These are phyloP conservation scores for Nakaseomyces delphensis DNA, from an alignment of 1,139 yeast species.

Conservation along the genomic window DNA sequence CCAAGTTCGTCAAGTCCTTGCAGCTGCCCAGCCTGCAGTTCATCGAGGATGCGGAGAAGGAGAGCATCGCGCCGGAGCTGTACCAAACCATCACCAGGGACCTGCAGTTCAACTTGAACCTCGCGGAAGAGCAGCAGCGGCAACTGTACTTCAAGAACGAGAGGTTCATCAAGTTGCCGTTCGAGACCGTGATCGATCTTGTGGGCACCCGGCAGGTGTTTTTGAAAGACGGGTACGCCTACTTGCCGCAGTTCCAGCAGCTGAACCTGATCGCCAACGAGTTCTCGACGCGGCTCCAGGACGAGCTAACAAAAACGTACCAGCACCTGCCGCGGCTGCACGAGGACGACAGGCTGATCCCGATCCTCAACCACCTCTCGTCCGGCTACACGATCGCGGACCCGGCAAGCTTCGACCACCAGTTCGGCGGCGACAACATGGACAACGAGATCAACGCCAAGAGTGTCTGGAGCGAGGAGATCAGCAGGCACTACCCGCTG, in stretches of 20 bases:
- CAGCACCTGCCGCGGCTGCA: conserved; percentile 76
- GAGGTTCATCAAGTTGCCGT: conserved; percentile 71
- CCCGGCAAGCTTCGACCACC: conserved; percentile 27
- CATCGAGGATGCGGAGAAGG: conserved; percentile 56
- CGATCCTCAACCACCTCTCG: conserved; percentile 70
- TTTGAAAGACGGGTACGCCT: conserved; percentile 63
- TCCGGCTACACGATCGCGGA: conserved; percentile 60
- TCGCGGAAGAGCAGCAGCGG: conserved; percentile 31
- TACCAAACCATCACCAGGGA: conserved; percentile 39
- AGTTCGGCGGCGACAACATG: conserved; percentile 32
- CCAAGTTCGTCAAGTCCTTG: conserved; percentile 52
- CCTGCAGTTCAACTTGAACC: conserved; percentile 29
- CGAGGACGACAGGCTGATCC: conserved; percentile 84
- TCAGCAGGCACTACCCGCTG: conserved; percentile 65
- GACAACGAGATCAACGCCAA: conserved; percentile 49
- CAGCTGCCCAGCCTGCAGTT: conserved; percentile 54
- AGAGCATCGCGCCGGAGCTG: conserved; percentile 41
- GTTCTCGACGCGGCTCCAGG: conserved; percentile 46
- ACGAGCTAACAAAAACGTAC: conserved; percentile 57
- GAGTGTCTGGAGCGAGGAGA: conserved; percentile 48
- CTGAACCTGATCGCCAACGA: conserved; percentile 59
- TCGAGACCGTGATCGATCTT: conserved; percentile 73
- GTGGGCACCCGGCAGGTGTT: conserved; percentile 63
- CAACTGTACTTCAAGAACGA: conserved; percentile 42
- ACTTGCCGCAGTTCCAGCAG: conserved; percentile 77